Conservation (phyloP, 805 yeast species). For the Pichia occidentalis region DNA sequence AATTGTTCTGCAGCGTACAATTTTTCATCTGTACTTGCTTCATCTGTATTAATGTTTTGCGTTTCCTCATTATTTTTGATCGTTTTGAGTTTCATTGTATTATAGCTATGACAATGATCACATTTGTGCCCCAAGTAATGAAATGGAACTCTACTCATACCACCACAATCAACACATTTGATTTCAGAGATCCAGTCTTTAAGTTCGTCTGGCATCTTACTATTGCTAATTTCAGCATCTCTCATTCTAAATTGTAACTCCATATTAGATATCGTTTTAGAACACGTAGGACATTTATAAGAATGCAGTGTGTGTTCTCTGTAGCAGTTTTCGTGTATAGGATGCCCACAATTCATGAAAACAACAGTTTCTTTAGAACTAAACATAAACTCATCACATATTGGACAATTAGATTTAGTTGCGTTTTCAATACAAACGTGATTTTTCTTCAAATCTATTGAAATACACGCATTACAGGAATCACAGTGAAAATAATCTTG, state of each 20-base stretch:
- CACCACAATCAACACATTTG: slow-evolving; percentile 82
- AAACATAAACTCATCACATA: slow-evolving; percentile 87
- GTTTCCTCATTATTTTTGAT: slow-evolving; percentile 52
- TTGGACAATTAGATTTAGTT: slow-evolving; percentile 88
- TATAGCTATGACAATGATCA: slow-evolving; percentile 80
- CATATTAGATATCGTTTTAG: slow-evolving; percentile 77
- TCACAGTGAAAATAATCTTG: slow-evolving; percentile 90
- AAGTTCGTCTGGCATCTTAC: slow-evolving; percentile 77
- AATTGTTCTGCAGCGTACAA: slow-evolving; percentile 5
- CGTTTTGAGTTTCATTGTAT: slow-evolving; percentile 67
- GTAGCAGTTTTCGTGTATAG: slow-evolving; percentile 82
- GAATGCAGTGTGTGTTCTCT: slow-evolving; percentile 75
- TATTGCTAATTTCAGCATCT: slow-evolving; percentile 73
- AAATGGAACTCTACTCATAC: slow-evolving; percentile 66
- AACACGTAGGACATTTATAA: slow-evolving; percentile 88
- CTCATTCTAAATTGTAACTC: slow-evolving; percentile 81
- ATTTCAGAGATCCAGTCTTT: slow-evolving; percentile 68
- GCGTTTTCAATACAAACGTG: slow-evolving; percentile 84
- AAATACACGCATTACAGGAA: slow-evolving; percentile 81
- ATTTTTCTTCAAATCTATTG: slow-evolving; percentile 66
- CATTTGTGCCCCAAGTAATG: slow-evolving; percentile 87
- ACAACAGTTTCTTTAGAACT: slow-evolving; percentile 77
- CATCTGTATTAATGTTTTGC: slow-evolving; percentile 17
- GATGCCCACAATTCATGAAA: slow-evolving; percentile 91
- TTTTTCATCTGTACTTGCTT: background rate